Evolutionary conservation across 495 filamentous ascomycete species (phyloP), one percentile per base, ranked within the genome.

Genomic region (Clavariopsis aquatica): DNA sequence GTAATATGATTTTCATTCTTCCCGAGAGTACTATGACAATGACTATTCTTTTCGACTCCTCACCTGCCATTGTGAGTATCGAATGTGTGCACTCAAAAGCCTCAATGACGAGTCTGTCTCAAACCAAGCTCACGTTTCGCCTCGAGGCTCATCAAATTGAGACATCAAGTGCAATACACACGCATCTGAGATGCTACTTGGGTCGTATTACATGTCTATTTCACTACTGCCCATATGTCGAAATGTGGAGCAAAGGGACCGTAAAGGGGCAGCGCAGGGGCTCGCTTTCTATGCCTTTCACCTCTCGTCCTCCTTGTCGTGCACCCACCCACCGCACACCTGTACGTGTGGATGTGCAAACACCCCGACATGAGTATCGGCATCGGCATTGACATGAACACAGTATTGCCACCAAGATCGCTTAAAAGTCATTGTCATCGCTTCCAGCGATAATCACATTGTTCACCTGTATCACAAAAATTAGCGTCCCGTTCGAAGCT

Each of bases 381-480:
- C 38, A 43, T 43, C 8, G 38, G 13, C 38, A 34, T 5, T 12
- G 31, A 12, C n/a, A n/a, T n/a, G n/a, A n/a, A n/a, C n/a, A 43
- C n/a, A 17, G 38, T 43, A n/a, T 17, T n/a, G 26, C 47, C 20
- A 23, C 41, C 29, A n/a, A 49, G 13, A 12, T 0, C 20, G 31
- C 52, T 49, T 93, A 98, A 74, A 89, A 98, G 61, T 98, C 95
- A 61, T 94, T 85, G 59, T 98, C 90, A 31, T 93, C 94, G 60
- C 88, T 88, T 22, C 94, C 95, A 36, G 93, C 85, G 71, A 98
- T 89, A 70, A 98, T 98, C 65, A 98, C 95, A 76, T 97, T 97
- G 80, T 89, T 88, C 66, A 88, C 82, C 83, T 85, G 64, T 52
- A 19, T 76, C 72, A 22, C 36, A 29, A 19, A 38, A 29, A 56